Evolutionary conservation across 2,329 filamentous ascomycete genomes (phyloP), one percentile per base, ranked within the genome.

Genomic region (Lizonia empirigonia): DNA sequence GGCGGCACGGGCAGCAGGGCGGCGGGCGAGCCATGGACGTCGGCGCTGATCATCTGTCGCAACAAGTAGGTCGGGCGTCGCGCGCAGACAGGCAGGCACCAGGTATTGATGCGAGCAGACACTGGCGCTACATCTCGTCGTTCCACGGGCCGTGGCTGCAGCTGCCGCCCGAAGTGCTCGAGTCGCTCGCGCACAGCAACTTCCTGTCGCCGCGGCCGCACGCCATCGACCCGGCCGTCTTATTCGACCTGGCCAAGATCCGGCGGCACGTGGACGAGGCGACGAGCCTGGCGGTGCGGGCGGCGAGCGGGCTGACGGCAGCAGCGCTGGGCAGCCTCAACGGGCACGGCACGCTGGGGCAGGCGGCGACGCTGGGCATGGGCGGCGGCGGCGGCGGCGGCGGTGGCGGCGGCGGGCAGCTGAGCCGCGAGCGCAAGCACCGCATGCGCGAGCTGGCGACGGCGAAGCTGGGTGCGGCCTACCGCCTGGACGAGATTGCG

Each of bases 131-230:
- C 71, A 91, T 94, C 52, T 91, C 89, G 18, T 88, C 86, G 22
- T 94, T 90, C 67, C 87, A 92, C 68, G 90, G 90, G 19, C 86
- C 89, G 60, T 94, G 90, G 90, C 82, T 92, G 12, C 87, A 91
- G 72, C 79, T 93, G 49, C 88, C 89, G 16, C 82, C 85, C 56
- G 89, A 93, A 72, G 83, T 91, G 49, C 85, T 95, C 73, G 87
- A 92, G 71, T 85, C 83, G 40, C 82, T 94, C 41, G 89, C 89
- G 46, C 85, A 90, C 75, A 85, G 85, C 70, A 94, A 93, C 75
- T 92, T 87, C 76, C 86, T 87, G 58, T 85, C 87, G 59, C 87
- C 87, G 13, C 84, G 86, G 22, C 90, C 90, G 8, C 87, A 84
- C 50, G 86, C 89, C 38, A 85, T 94, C 68, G 88, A 94, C 70